Percentiles rank a stretch among this genome's conserved stretches.
Conservation (phyloP, 495 filamentous ascomycete species). For the Aspergillus olivimuriae region DNA sequence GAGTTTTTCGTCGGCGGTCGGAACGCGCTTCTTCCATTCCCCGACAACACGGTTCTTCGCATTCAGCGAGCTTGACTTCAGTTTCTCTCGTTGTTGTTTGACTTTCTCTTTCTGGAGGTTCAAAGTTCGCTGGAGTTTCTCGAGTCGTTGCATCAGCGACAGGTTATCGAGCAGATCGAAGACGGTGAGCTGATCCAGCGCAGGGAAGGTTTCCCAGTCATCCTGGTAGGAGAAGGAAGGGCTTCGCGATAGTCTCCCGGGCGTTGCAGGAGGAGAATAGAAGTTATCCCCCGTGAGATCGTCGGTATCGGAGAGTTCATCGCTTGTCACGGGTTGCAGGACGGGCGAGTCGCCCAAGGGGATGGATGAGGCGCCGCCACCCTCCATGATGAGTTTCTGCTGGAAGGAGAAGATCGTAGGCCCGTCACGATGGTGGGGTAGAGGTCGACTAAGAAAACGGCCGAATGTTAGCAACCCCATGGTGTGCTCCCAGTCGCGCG, state of each 20-base stretch:
- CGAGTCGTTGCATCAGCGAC: constrained; percentile 78
- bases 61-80: constrained; percentile 50
- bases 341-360: constrained; percentile 22
- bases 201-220: constrained; percentile 82
- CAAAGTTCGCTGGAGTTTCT: constrained; percentile 76
- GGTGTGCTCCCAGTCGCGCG: constrained; percentile 11
- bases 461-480: constrained; percentile 42
- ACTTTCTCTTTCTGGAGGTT: constrained; percentile 80
- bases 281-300: constrained; percentile 19
- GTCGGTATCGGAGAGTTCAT: constrained; percentile 25
- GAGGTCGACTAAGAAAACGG: constrained; percentile 39
- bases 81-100: constrained; percentile 69
- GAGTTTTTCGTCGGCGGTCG: constrained; percentile 84
- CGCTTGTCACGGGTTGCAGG: constrained; percentile 19
- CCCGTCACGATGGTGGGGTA: constrained; percentile 31
- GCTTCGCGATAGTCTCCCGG: constrained; percentile 54
- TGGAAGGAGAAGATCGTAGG: constrained; percentile 40
- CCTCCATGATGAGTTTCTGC: constrained; percentile 39
- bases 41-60: constrained; percentile 73
- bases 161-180: constrained; percentile 94
- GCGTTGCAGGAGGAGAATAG: constrained; percentile 30
- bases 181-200: constrained; percentile 84
- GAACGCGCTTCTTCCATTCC: constrained; percentile 77
- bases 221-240: constrained; percentile 79
- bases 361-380: constrained; percentile 15